Base-by-base conservation (phyloP, 306 rosid genomes). In the Quercus glauca region DNA sequence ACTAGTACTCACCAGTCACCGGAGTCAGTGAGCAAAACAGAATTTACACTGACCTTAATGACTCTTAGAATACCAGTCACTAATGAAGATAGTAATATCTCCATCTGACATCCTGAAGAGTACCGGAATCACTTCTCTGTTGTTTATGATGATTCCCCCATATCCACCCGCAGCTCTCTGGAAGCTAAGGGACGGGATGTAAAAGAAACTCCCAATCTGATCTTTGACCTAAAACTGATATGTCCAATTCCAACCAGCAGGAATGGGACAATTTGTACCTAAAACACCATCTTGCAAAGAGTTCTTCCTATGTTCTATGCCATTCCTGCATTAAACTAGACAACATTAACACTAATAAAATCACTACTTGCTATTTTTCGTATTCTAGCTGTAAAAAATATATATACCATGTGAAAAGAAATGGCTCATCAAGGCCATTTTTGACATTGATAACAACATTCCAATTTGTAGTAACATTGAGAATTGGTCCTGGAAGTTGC, bases 211-310 rank as follows among this genome's bases (percentile, higher is more conserved):
- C 81, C 97, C 99, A 69, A 94, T 92, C 85, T 94, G 97, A 87
- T 94, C 99, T 83, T 94, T 94, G 68, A 94, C 93, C 85, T 94
- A 97, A 84, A 94, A 91, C 59, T 94, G 85, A 76, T 92, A 92
- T 21, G 97, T 94, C 97, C 97, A 94, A 73, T 94, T 94, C 97
- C 96, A 92, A 73, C 99, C 97, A 5, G 95, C 86, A 19, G 93
- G 99, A 78, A 94, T 91, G 19, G 99, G 97, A 87, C 99, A 94
- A 73, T 90, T 94, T 12, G 99, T 94, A 85, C 97, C 97, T 33
- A 86, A 87, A 58, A 94, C 97, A 55, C 99, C 99, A 75, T 94
- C 97, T 80, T 92, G 99, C 97, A 96, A 94, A 2, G 97, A 90
- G 84, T 92, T 85, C 83, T 90, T 94, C 87, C 99, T 86, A 26